These are phyloP conservation scores for Mariannaea sp. DNA, from an alignment of 2,329 filamentous ascomycete genomes.

Conservation along the genomic window DNA sequence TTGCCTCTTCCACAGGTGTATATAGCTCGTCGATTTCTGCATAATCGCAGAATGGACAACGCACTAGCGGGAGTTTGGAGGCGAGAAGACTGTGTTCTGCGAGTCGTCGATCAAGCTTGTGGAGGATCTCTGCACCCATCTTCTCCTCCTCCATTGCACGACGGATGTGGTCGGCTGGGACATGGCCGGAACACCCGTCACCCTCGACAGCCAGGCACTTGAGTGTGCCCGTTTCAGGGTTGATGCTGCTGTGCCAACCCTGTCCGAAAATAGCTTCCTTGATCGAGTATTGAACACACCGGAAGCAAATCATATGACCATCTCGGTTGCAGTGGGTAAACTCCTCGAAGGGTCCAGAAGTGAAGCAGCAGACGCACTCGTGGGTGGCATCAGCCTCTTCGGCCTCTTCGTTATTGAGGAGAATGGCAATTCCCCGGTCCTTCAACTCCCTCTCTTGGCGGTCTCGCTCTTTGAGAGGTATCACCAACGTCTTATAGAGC, in stretches of 20 bases:
- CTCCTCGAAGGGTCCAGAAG: slow-evolving; percentile 71
- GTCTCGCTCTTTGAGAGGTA: slow-evolving; percentile 55
- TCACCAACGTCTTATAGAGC: slow-evolving; percentile 61
- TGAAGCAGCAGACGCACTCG: slow-evolving; percentile 82
- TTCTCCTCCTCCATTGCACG: slow-evolving; percentile 73
- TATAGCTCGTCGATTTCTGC: slow-evolving; percentile 84
- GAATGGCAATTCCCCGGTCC: slow-evolving; percentile 58
- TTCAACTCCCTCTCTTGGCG: slow-evolving; percentile 51
- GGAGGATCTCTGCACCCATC: slow-evolving; percentile 72
- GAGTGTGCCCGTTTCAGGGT: slow-evolving; percentile 73
- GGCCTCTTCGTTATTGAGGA: slow-evolving; percentile 63
- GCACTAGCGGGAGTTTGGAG: slow-evolving; percentile 74
- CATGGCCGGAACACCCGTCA: slow-evolving; percentile 72
- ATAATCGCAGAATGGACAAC: slow-evolving; percentile 90
- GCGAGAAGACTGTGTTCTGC: slow-evolving; percentile 76
- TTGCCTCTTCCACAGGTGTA: slow-evolving; percentile 58
- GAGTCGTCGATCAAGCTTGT: slow-evolving; percentile 78
- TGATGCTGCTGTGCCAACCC: slow-evolving; percentile 82
- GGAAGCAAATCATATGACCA: slow-evolving; percentile 77
- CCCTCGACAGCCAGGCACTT: slow-evolving; percentile 79
- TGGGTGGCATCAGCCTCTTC: slow-evolving; percentile 60
- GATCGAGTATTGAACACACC: slow-evolving; percentile 80
- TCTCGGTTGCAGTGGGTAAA: slow-evolving; percentile 71
- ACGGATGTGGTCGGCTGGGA: slow-evolving; percentile 71
- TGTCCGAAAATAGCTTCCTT: slow-evolving; percentile 93